Evolutionary conservation across 2,329 filamentous ascomycete genomes (phyloP).

Genomic region (Aspergillus uvarum): DNA sequence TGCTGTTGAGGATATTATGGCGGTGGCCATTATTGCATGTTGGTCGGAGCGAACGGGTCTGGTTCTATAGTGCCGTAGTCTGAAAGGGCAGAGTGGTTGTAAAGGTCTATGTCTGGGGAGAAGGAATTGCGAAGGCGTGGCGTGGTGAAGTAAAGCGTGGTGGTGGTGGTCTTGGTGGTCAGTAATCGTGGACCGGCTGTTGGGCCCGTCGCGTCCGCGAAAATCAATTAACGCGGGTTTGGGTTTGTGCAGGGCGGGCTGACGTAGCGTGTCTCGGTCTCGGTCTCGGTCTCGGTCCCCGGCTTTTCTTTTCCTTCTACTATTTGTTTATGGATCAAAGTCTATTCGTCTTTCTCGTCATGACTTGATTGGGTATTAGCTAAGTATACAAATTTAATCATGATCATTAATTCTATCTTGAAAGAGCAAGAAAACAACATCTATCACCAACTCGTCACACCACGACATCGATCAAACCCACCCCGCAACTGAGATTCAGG

Average conservation of each 20-base stretch:
- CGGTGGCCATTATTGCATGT: constrained; percentile 32
- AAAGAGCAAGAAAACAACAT: neutral
- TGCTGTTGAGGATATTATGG: neutral
- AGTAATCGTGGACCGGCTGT: constrained; percentile 6
- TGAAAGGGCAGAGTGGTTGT: no score
- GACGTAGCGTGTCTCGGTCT: constrained; percentile 25
- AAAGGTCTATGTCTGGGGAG: neutral
- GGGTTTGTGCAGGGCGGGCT: constrained; percentile 13
- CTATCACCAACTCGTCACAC: constrained; percentile 63
- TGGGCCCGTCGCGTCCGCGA: constrained; percentile 25
- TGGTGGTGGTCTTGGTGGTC: neutral
- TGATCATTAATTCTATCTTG: neutral
- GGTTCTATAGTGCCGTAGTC: no score
- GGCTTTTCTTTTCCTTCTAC: neutral
- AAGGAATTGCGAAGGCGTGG: neutral
- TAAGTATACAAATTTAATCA: neutral
- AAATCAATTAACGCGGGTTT: constrained; percentile 31
- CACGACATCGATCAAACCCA: constrained; percentile 74
- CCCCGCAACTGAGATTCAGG: constrained; percentile 77
- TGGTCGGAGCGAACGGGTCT: neutral
- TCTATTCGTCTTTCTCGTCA: no score
- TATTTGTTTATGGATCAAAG: neutral
- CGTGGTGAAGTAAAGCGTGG: no score
- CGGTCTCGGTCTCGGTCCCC: neutral
- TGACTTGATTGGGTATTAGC: neutral